A percentile compares a stretch with the other conserved stretches of the same genome.
phyloP scores from a whole-genome alignment of 257 asterid genomes.

The Solanum bulbocastanum region DNA sequence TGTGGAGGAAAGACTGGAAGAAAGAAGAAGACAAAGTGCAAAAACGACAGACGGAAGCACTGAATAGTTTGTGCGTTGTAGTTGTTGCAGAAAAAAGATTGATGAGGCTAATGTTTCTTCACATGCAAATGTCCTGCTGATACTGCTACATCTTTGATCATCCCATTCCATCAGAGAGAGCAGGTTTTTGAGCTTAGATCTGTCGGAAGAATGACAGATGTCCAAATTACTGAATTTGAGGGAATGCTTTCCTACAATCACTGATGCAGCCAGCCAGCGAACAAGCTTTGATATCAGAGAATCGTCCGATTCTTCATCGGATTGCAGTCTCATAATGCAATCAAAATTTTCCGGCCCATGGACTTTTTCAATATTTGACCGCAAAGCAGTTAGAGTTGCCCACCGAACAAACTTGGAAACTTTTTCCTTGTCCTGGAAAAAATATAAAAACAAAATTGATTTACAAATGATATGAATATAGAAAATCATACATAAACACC shows the following conservation, averaged over 20 bases:
- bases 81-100: conserved; percentile 58
- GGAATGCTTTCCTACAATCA: conserved; percentile 50
- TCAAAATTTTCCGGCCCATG: conserved; percentile 19
- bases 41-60: conserved; percentile 65
- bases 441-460: background rate
- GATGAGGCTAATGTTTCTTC: conserved; percentile 45
- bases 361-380: conserved; percentile 23
- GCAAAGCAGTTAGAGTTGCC: conserved; percentile 60
- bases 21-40: conserved; percentile 63
- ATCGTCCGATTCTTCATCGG: conserved; percentile 32
- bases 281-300: conserved; percentile 60
- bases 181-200: conserved; percentile 25
- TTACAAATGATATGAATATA: background rate
- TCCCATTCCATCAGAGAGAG: conserved; percentile 37
- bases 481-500: background rate
- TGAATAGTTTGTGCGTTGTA: conserved; percentile 29
- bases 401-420: conserved; percentile 55
- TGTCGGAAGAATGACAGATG: conserved; percentile 14
- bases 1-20: conserved; percentile 25
- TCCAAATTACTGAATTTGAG: conserved; percentile 19
- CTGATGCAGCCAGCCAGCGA: conserved; percentile 84
- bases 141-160: conserved; percentile 16
- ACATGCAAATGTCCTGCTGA: conserved; percentile 9
- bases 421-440: conserved; percentile 47
- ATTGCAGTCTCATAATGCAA: conserved; percentile 5